Evolutionary conservation across 208 protist species (phyloP), one percentile per base, ranked within the genome.

Genomic region (Porcisia hertigi): DNA sequence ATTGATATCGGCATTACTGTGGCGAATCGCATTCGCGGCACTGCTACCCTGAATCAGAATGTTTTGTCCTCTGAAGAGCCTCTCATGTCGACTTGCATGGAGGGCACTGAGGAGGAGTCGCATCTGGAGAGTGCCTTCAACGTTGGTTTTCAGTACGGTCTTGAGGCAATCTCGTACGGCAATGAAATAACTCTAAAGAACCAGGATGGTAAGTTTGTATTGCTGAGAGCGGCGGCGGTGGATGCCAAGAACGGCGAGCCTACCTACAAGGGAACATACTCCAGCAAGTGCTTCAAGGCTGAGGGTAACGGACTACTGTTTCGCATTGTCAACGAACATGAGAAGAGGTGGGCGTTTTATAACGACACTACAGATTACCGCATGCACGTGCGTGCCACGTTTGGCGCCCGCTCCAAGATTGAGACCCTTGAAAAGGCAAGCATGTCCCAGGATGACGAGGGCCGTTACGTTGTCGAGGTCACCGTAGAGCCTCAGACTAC

Each of bases 311-410:
- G 88, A 3, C 67, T 91, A 1, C 76, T 95, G 30, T 95, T 93
- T 77, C 88, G 91, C 64, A 91, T 95, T 52, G 86, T 93, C 57
- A 92, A 95, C 79, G 81, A 88, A 16, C 74, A 79, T n/a, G 88
- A 93, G 75, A 84, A 88, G 63, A 87, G 82, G 57, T 95, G 91
- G 91, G 88, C 88, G 23, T 95, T 88, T 69, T 92, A 93, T 75
- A 95, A 95, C 60, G 88, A 95, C 75, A 92, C 91, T 14, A 84
- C 64, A 25, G 75, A 88, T 55, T 90, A 88, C 84, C 79, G 80
- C 23, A 91, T 95, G 74, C 76, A 74, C 45, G 82, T 95, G 5
- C 73, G 71, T 34, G 88, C 81, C 36, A 88, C 73, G 5, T 93
- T 95, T 72, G 88, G 88, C 8, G 47, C 82, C 20, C 83, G 86